Base-by-base conservation (phyloP, 23 red algal species). In the Chondrus crispus region DNA sequence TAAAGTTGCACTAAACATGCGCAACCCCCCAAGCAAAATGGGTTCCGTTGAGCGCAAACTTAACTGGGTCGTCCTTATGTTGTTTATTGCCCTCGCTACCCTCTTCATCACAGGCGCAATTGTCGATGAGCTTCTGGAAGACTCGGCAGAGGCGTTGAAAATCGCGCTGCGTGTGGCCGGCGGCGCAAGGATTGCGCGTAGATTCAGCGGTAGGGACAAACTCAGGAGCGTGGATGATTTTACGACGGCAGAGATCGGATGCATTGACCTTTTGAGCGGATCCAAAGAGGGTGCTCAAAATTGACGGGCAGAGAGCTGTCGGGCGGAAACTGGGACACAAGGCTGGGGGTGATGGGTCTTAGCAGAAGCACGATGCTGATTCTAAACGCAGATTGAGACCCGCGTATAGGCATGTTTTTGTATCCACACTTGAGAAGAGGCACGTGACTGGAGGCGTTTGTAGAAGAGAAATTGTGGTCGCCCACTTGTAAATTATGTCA, bases 1-100 rank as follows among this genome's bases (percentile, higher is more conserved):
- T 3, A 98, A 98, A 57, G 83, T 94, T 24, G 88, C 88, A 14
- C 86, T 98, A 33, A 98, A 98, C 57, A 94, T 95, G 91, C 87
- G 93, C 64, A 58, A 94, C 53, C 96, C 92, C 38, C 92, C 92
- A 1, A 85, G 81, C 60, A 98, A 98, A 77, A 93, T 98, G 80
- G 88, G 92, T 2, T 71, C 79, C 16, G 81, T 95, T 26, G 96
- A 98, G 72, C 57, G 44, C 50, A 98, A 85, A n/a, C 77, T 98
- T 39, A 98, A 98, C 74, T 93, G 85, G 82, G 84, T 88, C 69
- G 93, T 98, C 18, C 38, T 94, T 47, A 87, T 81, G 14, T 77
- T 98, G 11, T 98, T 98, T 82, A 46, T 95, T 57, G 84, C 81
- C 49, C 87, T 98, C 43, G 71, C 87, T 16, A 48, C 95, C 33